These are phyloP conservation scores for Laetiporus sulphureus DNA, from an alignment of 1,284 basidiomycete species.

Conservation along the genomic window DNA sequence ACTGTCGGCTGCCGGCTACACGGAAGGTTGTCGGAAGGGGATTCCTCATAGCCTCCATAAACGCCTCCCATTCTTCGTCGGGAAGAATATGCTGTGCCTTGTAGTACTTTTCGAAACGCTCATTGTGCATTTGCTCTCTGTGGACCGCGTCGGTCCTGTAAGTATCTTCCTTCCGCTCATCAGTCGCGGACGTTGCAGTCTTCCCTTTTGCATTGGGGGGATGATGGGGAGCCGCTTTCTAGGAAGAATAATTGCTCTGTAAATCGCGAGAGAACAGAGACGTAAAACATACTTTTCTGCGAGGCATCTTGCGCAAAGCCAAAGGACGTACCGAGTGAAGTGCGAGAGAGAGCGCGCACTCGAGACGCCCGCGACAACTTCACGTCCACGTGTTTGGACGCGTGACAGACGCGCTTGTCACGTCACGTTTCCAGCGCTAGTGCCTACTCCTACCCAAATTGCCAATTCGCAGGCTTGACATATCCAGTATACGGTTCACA, in stretches of 20 bases:
- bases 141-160: slow-evolving; percentile 33
- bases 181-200: too few relatives aligned
- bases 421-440: not conserved
- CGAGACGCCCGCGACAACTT: not conserved
- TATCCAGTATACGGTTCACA: too few relatives aligned
- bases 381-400: not conserved
- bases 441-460: too few relatives aligned
- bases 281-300: too few relatives aligned
- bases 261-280: too few relatives aligned
- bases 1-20: slow-evolving; percentile 86
- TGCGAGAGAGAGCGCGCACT: not conserved
- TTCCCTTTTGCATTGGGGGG: too few relatives aligned
- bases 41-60: slow-evolving; percentile 62
- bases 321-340: too few relatives aligned
- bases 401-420: not conserved
- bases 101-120: slow-evolving; percentile 74
- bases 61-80: slow-evolving; percentile 74
- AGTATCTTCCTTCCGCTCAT: too few relatives aligned
- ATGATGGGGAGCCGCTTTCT: slow-evolving; percentile 7
- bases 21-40: slow-evolving; percentile 94
- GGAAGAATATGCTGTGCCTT: slow-evolving; percentile 64
- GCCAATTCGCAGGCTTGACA: too few relatives aligned
- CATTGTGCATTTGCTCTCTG: slow-evolving; percentile 63
- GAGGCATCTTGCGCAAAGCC: too few relatives aligned
- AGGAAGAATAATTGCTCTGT: too few relatives aligned